phyloP scores from a whole-genome alignment of 2,329 filamentous ascomycete species.

The Colletotrichum australisinense region DNA sequence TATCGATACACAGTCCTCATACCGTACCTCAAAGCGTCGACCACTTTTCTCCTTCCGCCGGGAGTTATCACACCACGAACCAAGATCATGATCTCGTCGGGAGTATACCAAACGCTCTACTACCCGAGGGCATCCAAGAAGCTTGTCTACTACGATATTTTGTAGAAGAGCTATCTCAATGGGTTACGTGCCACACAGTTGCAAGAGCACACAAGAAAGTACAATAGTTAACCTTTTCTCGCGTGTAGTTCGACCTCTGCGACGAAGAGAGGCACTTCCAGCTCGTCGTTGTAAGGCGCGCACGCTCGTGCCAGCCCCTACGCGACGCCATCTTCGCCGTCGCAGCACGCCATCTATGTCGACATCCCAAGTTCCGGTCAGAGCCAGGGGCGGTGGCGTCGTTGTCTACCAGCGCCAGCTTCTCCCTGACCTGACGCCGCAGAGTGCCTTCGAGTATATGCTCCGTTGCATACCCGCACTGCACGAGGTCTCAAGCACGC shows the following conservation, averaged over 20 bases:
- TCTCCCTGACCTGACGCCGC: slow-evolving; percentile 47
- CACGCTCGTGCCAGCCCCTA: slow-evolving; percentile 49
- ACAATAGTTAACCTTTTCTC: slow-evolving; percentile 7
- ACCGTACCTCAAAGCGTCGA: slow-evolving; percentile 16
- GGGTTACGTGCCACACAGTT: slow-evolving; percentile 41
- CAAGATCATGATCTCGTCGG: background rate
- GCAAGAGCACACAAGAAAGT: too few species aligned
- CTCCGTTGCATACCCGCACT: slow-evolving; percentile 53
- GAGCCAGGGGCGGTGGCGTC: slow-evolving; percentile 38
- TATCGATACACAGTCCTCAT: slow-evolving; percentile 9
- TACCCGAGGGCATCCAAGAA: slow-evolving; percentile 44
- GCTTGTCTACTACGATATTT: slow-evolving; percentile 53
- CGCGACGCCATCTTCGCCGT: slow-evolving; percentile 55
- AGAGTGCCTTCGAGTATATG: slow-evolving; percentile 54
- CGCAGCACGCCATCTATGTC: slow-evolving; percentile 51
- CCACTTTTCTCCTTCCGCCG: slow-evolving; percentile 22
- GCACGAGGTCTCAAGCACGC: slow-evolving; percentile 41
- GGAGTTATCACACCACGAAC: background rate
- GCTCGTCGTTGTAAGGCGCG: slow-evolving; percentile 48
- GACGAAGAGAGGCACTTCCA: slow-evolving; percentile 54
- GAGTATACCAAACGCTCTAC: slow-evolving; percentile 1
- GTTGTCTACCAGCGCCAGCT: slow-evolving; percentile 52
- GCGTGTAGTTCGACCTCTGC: slow-evolving; percentile 50
- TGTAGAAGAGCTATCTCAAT: slow-evolving; percentile 52
- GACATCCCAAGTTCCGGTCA: slow-evolving; percentile 51